These are phyloP conservation scores for Mucor racemosus DNA, from an alignment of 371 early-diverging fungal species.

Conservation along the genomic window DNA sequence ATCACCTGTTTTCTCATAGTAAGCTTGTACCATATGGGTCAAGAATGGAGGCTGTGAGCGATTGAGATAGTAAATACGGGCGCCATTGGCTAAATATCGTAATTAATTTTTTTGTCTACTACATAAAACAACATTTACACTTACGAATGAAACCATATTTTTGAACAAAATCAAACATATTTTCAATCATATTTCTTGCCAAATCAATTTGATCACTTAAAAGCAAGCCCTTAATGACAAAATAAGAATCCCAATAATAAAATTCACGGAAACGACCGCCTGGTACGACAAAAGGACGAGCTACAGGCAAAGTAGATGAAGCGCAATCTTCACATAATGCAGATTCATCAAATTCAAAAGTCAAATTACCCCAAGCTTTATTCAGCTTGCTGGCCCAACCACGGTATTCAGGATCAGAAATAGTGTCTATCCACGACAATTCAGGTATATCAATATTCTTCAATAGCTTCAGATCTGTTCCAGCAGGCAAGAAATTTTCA, in stretches of 20 bases:
- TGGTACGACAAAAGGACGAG: conserved; percentile 82
- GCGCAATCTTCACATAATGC: conserved; percentile 60
- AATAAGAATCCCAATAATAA: conserved; percentile 94
- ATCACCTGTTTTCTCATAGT: conserved; percentile 63
- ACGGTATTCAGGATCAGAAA: conserved; percentile 54
- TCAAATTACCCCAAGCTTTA: conserved; percentile 65
- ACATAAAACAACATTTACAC: conserved; percentile 10
- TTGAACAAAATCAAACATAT: conserved; percentile 75
- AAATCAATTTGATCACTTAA: conserved; percentile 64
- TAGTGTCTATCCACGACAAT: conserved; percentile 53
- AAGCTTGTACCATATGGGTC: conserved; percentile 72
- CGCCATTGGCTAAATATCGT: conserved; percentile 71
- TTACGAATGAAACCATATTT: conserved; percentile 80
- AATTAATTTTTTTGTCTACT: neutral
- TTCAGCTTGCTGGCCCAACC: conserved; percentile 60
- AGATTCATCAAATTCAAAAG: conserved; percentile 55
- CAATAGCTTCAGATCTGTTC: conserved; percentile 25
- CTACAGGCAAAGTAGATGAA: conserved; percentile 57
- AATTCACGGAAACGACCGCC: conserved; percentile 92
- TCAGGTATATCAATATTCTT: conserved; percentile 22
- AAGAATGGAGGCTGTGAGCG: conserved; percentile 90
- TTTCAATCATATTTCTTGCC: conserved; percentile 67
- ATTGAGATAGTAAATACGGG: conserved; percentile 84
- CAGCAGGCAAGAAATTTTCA: conserved; percentile 64
- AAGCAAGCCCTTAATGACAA: conserved; percentile 81